phyloP scores from a whole-genome alignment of 306 rosid genomes.

The Cicer yamashitae region DNA sequence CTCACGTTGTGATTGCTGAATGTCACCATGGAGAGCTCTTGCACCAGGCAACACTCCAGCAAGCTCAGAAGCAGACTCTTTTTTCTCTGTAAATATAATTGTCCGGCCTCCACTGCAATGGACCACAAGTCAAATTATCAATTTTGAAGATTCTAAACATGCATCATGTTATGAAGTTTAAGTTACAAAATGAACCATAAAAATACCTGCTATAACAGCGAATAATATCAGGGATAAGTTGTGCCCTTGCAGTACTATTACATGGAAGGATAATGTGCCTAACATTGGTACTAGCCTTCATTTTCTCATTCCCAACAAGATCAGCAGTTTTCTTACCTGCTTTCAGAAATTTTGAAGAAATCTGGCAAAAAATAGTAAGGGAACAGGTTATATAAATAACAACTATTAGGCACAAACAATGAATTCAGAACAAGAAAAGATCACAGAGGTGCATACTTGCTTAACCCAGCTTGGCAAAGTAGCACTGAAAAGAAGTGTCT shows the following conservation, averaged over 20 bases:
- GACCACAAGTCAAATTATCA: constrained; percentile 27
- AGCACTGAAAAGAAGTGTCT: constrained; percentile 96
- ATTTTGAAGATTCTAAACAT: background rate
- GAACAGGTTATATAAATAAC: background rate
- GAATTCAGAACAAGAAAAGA: background rate
- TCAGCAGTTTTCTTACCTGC: constrained; percentile 76
- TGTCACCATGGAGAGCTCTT: constrained; percentile 87
- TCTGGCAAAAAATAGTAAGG: constrained; percentile 51
- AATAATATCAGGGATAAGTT: constrained; percentile 87
- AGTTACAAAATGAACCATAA: background rate
- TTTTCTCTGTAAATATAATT: constrained; percentile 84
- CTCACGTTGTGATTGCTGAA: constrained; percentile 88
- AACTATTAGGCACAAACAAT: background rate
- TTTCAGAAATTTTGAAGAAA: constrained; percentile 76
- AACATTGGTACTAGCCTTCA: constrained; percentile 89
- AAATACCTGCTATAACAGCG: constrained; percentile 86
- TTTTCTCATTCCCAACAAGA: constrained; percentile 91
- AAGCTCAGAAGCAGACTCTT: constrained; percentile 83
- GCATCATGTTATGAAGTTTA: background rate
- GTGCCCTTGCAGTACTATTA: constrained; percentile 67
- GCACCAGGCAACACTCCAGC: constrained; percentile 82
- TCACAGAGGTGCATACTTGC: constrained; percentile 48
- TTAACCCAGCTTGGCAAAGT: constrained; percentile 92
- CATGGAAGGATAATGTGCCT: constrained; percentile 95
- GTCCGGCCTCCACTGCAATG: constrained; percentile 84